phyloP scores from a whole-genome alignment of 352 stramenopile genomes.

The Phytophthora rubi region DNA sequence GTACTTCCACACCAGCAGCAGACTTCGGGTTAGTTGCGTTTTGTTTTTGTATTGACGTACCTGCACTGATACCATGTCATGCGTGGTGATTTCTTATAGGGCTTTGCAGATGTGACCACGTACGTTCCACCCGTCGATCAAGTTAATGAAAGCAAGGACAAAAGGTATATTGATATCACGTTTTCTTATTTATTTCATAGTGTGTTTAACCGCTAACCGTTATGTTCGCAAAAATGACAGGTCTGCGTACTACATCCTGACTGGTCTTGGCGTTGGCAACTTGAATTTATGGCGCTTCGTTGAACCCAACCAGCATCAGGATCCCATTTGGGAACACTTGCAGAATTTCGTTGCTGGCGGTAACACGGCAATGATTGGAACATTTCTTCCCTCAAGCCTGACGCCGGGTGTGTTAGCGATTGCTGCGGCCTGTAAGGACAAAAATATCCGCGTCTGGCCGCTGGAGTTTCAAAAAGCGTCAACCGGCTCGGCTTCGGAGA shows the following conservation, averaged over 20 bases:
- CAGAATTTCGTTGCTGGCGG: conserved; percentile 59
- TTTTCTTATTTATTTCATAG: background rate
- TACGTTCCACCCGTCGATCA: conserved; percentile 34
- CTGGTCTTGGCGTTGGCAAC: conserved; percentile 72
- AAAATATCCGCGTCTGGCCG: conserved; percentile 75
- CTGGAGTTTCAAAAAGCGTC: conserved; percentile 42
- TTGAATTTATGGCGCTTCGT: conserved; percentile 82
- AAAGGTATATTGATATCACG: conserved; percentile 19
- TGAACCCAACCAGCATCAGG: conserved; percentile 36
- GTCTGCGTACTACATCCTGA: conserved; percentile 77
- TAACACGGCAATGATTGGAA: conserved; percentile 61
- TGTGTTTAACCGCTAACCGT: background rate
- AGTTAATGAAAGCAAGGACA: conserved; percentile 11
- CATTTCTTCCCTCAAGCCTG: conserved; percentile 55
- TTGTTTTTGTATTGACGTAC: background rate
- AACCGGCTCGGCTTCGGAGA: conserved; percentile 7
- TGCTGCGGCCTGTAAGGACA: conserved; percentile 58
- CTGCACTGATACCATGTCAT: background rate
- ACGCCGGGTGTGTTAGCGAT: conserved; percentile 41
- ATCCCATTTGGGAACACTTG: conserved; percentile 62
- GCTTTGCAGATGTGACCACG: conserved; percentile 76
- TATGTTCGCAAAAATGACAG: conserved; percentile 15
- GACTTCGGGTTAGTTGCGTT: conserved; percentile 56
- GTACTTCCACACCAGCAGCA: conserved; percentile 64
- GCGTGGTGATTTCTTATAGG: conserved; percentile 41